phyloP scores from a whole-genome alignment of 2,329 filamentous ascomycete genomes.

The Laburnicola sp. region DNA sequence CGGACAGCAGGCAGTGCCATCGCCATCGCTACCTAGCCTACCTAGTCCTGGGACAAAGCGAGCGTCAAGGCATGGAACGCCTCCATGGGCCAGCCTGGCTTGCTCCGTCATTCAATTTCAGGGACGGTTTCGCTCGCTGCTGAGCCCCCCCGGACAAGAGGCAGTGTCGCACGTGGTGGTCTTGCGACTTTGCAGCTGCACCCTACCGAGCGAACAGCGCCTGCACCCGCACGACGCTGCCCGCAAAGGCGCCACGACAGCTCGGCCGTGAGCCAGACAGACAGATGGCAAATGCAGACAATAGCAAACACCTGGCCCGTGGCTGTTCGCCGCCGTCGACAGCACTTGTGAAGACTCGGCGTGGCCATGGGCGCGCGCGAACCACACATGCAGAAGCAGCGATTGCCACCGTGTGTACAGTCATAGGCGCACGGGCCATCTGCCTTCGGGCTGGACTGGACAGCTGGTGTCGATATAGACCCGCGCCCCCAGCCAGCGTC shows the following conservation, averaged over 20 bases:
- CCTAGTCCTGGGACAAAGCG: neutral
- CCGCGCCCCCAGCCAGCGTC: conserved; percentile 6
- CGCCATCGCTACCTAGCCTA: no score
- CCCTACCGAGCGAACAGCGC: neutral
- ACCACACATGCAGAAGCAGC: no score
- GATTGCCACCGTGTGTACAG: neutral
- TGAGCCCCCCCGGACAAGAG: conserved; percentile 7
- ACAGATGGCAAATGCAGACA: no score
- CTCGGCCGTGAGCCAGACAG: no score
- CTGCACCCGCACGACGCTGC: no score
- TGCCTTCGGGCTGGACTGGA: neutral
- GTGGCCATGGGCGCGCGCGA: no score
- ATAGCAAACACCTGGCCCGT: no score
- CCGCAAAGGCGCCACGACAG: no score
- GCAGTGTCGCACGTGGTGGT: conserved; percentile 3
- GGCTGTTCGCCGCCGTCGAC: no score
- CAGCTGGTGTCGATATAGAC: conserved; percentile 9
- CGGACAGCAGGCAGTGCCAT: no score
- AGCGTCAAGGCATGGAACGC: neutral
- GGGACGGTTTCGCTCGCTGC: neutral
- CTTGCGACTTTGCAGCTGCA: conserved; percentile 1
- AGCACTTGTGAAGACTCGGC: no score
- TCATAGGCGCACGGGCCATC: neutral
- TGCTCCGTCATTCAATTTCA: neutral
- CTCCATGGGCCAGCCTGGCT: neutral